These are phyloP conservation scores for Leccinum subtestaceum DNA, from an alignment of 768 basidiomycete genomes.

Conservation along the genomic window DNA sequence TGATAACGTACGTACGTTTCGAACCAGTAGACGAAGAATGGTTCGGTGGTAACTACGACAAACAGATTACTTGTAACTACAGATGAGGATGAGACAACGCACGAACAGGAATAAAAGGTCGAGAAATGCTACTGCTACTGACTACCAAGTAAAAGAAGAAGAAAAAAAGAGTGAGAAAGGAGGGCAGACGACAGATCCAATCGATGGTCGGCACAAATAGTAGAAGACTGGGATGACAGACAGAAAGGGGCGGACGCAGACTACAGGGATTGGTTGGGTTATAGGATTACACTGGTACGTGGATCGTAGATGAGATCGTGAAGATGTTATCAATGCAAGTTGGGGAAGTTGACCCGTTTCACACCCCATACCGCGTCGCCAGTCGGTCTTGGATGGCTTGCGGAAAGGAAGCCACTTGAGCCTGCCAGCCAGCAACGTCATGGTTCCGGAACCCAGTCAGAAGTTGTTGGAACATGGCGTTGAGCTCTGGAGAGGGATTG, in stretches of 20 bases:
- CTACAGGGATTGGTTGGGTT: conserved; percentile 11
- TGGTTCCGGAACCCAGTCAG: conserved; percentile 89
- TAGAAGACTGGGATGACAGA: conserved; percentile 19
- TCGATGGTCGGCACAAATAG: conserved; percentile 31
- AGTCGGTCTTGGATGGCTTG: conserved; percentile 86
- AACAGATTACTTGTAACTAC: conserved; percentile 33
- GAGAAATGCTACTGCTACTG: conserved; percentile 29
- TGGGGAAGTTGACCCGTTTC: conserved; percentile 24
- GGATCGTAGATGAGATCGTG: conserved; percentile 17
- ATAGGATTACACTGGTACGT: conserved; percentile 12
- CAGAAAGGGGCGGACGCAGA: conserved; percentile 11
- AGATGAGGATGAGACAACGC: conserved; percentile 26
- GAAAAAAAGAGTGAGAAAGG: background rate
- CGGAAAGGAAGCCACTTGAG: conserved; percentile 81
- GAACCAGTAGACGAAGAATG: conserved; percentile 22
- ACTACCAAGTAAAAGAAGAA: conserved; percentile 12
- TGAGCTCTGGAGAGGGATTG: conserved; percentile 85
- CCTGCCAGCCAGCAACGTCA: conserved; percentile 81
- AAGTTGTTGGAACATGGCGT: conserved; percentile 90
- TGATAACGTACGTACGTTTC: conserved; percentile 11
- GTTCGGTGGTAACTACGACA: conserved; percentile 34
- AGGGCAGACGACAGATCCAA: conserved; percentile 20
- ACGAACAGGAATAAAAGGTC: conserved; percentile 9
- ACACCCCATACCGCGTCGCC: conserved; percentile 84
- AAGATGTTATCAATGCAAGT: conserved; percentile 2